Percentiles rank a stretch among this genome's conserved stretches.
These are phyloP conservation scores for Ceratobasidium sp. DNA, from an alignment of 1,284 basidiomycete species.

Conservation along the genomic window DNA sequence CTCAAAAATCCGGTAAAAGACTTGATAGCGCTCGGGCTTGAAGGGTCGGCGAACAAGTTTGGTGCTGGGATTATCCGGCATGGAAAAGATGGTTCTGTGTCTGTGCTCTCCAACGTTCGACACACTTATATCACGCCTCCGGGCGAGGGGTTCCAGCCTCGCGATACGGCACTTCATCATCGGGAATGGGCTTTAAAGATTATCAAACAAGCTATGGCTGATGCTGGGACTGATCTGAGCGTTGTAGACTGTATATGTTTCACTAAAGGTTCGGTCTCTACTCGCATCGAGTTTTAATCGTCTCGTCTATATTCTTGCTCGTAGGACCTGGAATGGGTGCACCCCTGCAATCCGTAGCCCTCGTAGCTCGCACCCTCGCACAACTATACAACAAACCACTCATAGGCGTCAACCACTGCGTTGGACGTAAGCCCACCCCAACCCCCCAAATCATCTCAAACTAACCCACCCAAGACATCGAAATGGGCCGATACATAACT, in stretches of 20 bases:
- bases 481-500: slow-evolving; percentile 98
- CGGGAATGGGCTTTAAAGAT: slow-evolving; percentile 91
- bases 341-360: slow-evolving; percentile 92
- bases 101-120: slow-evolving; percentile 85
- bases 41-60: slow-evolving; percentile 98
- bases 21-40: slow-evolving; percentile 82
- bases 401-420: slow-evolving; percentile 98
- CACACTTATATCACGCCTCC: slow-evolving; percentile 99
- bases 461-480: slow-evolving; percentile 79
- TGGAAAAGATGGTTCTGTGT: slow-evolving; percentile 73
- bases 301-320: neutral
- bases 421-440: slow-evolving; percentile 81
- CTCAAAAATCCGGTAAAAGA: slow-evolving; percentile 44
- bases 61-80: slow-evolving; percentile 97
- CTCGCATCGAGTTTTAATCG: neutral
- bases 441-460: slow-evolving; percentile 6
- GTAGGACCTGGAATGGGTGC: slow-evolving; percentile 98
- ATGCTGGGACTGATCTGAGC: slow-evolving; percentile 77
- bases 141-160: slow-evolving; percentile 95
- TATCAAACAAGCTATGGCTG: slow-evolving; percentile 82
- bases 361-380: slow-evolving; percentile 94
- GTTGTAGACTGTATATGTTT: slow-evolving; percentile 96
- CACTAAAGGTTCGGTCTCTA: slow-evolving; percentile 81
- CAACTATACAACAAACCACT: slow-evolving; percentile 92
- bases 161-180: slow-evolving; percentile 96